A percentile compares a stretch with the other conserved stretches of the same genome.
These are phyloP conservation scores for Talaromyces stipitatus DNA, from an alignment of 495 filamentous ascomycete genomes.

Conservation along the genomic window DNA sequence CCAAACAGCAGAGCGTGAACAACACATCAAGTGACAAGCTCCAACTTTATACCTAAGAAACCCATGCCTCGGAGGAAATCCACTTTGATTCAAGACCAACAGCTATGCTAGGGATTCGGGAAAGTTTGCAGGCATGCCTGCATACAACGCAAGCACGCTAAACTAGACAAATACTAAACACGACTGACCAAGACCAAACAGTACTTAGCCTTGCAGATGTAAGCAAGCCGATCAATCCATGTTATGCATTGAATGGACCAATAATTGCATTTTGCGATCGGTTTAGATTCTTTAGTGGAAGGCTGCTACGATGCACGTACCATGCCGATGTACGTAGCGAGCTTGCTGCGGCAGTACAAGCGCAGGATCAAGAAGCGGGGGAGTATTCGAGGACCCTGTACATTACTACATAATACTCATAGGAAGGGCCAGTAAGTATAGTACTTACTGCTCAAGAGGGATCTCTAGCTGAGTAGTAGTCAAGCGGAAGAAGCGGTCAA, in stretches of 20 bases:
- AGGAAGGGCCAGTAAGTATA: no score
- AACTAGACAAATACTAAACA: background rate
- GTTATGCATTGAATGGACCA: background rate
- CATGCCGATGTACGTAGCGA: background rate
- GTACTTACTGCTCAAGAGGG: no score
- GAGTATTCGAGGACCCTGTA: no score
- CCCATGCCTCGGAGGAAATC: background rate
- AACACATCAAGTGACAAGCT: background rate
- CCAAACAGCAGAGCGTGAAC: background rate
- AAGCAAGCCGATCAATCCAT: background rate
- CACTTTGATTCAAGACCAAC: background rate
- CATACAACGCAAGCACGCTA: background rate
- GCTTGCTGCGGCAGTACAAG: background rate
- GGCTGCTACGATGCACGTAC: background rate
- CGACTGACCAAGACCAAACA: background rate
- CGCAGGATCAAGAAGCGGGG: background rate
- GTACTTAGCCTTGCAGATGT: background rate
- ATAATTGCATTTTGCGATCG: background rate
- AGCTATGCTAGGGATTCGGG: background rate
- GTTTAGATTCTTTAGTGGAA: background rate
- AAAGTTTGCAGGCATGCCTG: background rate
- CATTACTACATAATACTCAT: no score
- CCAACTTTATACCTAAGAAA: background rate
- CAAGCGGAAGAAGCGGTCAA: background rate
- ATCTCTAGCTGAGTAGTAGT: no score